Evolutionary conservation across 73 alveolate species (phyloP).

Genomic region (Tetrahymena thermophila): DNA sequence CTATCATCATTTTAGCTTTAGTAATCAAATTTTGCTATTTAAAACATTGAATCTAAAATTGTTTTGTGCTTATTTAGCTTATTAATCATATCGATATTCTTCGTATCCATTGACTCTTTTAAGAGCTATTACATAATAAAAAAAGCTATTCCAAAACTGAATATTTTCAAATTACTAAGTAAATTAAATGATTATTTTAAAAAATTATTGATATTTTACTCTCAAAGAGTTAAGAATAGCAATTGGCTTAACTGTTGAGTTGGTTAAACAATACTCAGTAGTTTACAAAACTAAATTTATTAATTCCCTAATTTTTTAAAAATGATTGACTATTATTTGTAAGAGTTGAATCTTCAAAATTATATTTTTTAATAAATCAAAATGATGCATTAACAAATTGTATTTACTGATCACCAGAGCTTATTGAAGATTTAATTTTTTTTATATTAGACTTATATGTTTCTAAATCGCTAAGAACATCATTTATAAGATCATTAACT

Average conservation of each 20-base stretch:
- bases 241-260: not conserved
- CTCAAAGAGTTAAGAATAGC: not conserved
- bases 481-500: not conserved
- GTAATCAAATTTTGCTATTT: not conserved
- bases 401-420: not conserved
- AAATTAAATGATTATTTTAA: not conserved
- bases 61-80: not conserved
- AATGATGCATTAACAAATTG: not conserved
- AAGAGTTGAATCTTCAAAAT: not conserved
- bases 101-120: not conserved
- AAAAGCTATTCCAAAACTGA: not conserved
- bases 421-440: not conserved
- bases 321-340: not conserved
- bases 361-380: not conserved
- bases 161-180: not conserved
- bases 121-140: not conserved
- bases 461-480: not conserved
- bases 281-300: not conserved
- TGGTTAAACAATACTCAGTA: not conserved
- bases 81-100: not conserved
- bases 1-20: not conserved
- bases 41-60: not conserved
- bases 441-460: not conserved
- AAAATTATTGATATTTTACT: not conserved
- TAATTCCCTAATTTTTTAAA: not conserved